Base-by-base conservation (phyloP, 2,329 filamentous ascomycete genomes). In the Nothopassalora personata region DNA sequence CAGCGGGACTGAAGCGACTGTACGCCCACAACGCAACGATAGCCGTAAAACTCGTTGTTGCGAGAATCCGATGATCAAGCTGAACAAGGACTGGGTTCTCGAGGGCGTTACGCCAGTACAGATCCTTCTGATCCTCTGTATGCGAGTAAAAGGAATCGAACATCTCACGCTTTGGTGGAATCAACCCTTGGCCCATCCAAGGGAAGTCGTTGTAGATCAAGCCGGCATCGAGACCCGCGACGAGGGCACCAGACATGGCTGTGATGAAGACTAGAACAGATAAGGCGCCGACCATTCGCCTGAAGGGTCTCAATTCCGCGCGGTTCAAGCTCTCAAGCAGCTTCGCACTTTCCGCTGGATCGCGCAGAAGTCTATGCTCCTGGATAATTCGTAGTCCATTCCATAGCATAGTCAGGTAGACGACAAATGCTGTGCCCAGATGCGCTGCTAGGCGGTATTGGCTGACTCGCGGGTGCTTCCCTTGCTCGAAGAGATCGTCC, bases 181-280 rank as follows among this genome's bases (percentile, higher is more conserved):
- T 82, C 23, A 96, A 78, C 10, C 91, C 91, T 3, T 85, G 76
- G 8, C 94, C 94, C 94, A 99, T 99, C 76, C 84, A 90, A 6
- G 94, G 94, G 74, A 99, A 97, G 75, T 99, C 91, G 74, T 99
- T 99, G 81, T 99, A 99, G 76, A 99, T 97, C 58, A 99, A 81
- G 8, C 94, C 94, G 8, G 94, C 94, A 72, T 99, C 94, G 13
- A 99, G 86, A 33, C 94, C 94, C 6, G 94, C 94, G 33, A 99
- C 94, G 2, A 99, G 83, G 5, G 87, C 93, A 56, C 93, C 94
- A 4, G 94, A 97, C 83, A 99, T 90, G 70, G 90, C 91, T 4
- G 94, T 99, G 34, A 83, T 80, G 76, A 96, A 97, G 67, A 96
- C 86, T 28, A 99, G 83, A 3, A 81, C 79, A 8, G 87, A 83